These are phyloP conservation scores for Pythium scleroteichum DNA, from an alignment of 352 stramenopile species.

Conservation along the genomic window DNA sequence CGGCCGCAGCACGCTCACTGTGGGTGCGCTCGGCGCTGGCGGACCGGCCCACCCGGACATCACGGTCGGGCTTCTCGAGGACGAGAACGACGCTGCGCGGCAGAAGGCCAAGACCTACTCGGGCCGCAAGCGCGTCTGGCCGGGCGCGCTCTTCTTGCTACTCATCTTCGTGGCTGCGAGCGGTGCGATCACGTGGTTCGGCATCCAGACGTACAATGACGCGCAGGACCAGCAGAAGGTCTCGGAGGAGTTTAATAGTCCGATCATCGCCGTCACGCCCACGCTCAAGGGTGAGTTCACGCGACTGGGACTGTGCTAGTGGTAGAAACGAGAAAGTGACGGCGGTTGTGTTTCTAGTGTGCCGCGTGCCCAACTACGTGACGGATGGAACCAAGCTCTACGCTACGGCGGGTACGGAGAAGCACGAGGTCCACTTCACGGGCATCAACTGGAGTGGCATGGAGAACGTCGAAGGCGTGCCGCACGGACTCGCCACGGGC, in stretches of 20 bases:
- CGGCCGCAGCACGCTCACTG: slow-evolving; percentile 31
- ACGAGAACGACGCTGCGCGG: slow-evolving; percentile 21
- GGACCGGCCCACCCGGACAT: slow-evolving; percentile 63
- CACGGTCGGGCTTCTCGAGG: slow-evolving; percentile 67
- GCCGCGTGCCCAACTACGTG: slow-evolving; percentile 70
- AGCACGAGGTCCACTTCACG: slow-evolving; percentile 74
- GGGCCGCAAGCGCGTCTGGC: slow-evolving; percentile 79
- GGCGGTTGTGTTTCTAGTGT: slow-evolving; percentile 36
- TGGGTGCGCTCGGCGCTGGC: slow-evolving; percentile 14
- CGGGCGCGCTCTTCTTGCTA: slow-evolving; percentile 71
- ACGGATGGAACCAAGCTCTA: slow-evolving; percentile 63
- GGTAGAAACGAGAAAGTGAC: slow-evolving; percentile 7
- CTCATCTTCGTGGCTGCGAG: slow-evolving; percentile 49
- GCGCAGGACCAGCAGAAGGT: slow-evolving; percentile 68
- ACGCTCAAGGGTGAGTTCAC: slow-evolving; percentile 41
- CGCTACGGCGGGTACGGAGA: slow-evolving; percentile 50
- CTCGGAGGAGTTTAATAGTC: slow-evolving; percentile 47
- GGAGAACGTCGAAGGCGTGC: slow-evolving; percentile 79
- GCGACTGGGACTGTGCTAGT: too few species aligned
- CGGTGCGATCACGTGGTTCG: slow-evolving; percentile 66
- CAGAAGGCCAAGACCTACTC: slow-evolving; percentile 39
- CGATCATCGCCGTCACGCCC: slow-evolving; percentile 34
- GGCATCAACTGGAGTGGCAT: slow-evolving; percentile 89
- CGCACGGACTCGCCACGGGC: slow-evolving; percentile 66
- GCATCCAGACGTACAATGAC: slow-evolving; percentile 52